Conservation (phyloP, 148 eudicot genomes). For the Rheum nobile region DNA sequence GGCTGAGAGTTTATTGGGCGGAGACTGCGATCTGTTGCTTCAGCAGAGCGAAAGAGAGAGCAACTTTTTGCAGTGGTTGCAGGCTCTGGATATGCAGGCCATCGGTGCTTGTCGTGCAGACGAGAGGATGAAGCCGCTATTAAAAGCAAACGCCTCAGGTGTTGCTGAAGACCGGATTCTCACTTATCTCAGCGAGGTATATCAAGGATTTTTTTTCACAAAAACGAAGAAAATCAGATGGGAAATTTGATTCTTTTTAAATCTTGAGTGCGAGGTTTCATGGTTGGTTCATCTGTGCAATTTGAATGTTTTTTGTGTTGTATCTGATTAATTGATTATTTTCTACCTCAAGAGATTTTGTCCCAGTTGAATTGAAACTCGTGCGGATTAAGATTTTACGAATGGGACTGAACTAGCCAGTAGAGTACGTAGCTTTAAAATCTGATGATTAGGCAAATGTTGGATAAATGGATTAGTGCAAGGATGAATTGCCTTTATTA, state of each 20-base stretch:
- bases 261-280: background rate
- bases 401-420: background rate
- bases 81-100: constrained; percentile 70
- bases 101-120: constrained; percentile 88
- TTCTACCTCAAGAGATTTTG: background rate
- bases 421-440: too few relatives aligned
- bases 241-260: background rate
- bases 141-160: constrained; percentile 59
- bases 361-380: background rate
- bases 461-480: background rate
- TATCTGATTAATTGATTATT: background rate
- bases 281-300: background rate
- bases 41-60: constrained; percentile 39
- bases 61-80: constrained; percentile 52
- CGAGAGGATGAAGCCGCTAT: constrained; percentile 80
- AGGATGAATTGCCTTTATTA: background rate
- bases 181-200: constrained; percentile 74
- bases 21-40: constrained; percentile 58
- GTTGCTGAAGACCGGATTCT: constrained; percentile 74
- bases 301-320: background rate
- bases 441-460: background rate
- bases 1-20: constrained; percentile 32
- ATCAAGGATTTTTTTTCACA: background rate
- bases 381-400: background rate
- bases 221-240: background rate